These are phyloP conservation scores for Phytophthora sojae DNA, from an alignment of 352 stramenopile species.

Conservation along the genomic window DNA sequence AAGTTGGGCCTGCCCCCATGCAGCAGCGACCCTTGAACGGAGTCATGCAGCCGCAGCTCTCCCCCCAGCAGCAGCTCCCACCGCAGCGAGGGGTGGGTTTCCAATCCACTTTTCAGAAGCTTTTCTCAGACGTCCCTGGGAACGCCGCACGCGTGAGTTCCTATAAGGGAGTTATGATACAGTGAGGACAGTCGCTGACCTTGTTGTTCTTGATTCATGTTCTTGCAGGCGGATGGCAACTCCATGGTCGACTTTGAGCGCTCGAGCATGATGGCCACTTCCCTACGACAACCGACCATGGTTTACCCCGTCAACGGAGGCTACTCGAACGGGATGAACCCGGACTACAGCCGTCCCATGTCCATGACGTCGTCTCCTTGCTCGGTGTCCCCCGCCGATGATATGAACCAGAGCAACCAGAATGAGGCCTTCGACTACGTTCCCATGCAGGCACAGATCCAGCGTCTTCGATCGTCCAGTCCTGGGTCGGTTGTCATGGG, in stretches of 20 bases:
- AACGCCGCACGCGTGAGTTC: slow-evolving; percentile 52
- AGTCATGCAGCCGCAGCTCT: slow-evolving; percentile 26
- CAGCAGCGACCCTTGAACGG: slow-evolving; percentile 30
- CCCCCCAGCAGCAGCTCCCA: slow-evolving; percentile 24
- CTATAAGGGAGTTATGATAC: neutral
- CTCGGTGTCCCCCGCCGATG: slow-evolving; percentile 27
- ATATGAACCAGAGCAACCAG: slow-evolving; percentile 44
- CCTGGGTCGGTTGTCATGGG: slow-evolving; percentile 36
- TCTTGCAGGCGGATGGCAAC: slow-evolving; percentile 35
- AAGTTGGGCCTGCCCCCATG: slow-evolving; percentile 13
- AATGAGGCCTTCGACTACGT: slow-evolving; percentile 60
- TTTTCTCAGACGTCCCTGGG: slow-evolving; percentile 50
- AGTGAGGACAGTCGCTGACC: slow-evolving; percentile 6
- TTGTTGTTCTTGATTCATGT: slow-evolving; percentile 1
- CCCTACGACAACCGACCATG: slow-evolving; percentile 49
- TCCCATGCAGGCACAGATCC: slow-evolving; percentile 46
- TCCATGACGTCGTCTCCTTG: slow-evolving; percentile 43
- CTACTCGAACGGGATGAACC: slow-evolving; percentile 44
- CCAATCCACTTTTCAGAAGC: slow-evolving; percentile 66
- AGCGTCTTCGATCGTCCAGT: slow-evolving; percentile 39
- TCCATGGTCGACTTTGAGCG: slow-evolving; percentile 61
- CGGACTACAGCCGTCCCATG: slow-evolving; percentile 41
- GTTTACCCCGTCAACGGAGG: slow-evolving; percentile 36
- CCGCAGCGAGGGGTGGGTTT: slow-evolving; percentile 48
- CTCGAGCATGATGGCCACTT: slow-evolving; percentile 49